phyloP scores from a whole-genome alignment of 148 eudicot species.

The Heliamphora exappendiculata region DNA sequence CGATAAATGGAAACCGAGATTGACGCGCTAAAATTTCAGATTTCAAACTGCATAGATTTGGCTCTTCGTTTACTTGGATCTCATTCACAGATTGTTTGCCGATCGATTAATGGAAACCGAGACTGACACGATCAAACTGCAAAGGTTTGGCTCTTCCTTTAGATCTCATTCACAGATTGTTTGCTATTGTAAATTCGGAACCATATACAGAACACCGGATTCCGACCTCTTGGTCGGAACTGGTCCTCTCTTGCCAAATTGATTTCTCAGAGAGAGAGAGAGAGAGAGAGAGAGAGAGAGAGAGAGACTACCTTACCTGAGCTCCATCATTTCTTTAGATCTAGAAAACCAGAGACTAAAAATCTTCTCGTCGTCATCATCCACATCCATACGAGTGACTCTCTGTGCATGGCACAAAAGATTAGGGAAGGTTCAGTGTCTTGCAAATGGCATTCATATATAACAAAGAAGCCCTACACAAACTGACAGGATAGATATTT shows the following conservation, averaged over 20 bases:
- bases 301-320: background rate
- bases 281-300: background rate
- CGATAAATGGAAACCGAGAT: too few relatives aligned
- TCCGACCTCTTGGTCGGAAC: conserved; percentile 2
- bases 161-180: too few relatives aligned
- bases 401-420: background rate
- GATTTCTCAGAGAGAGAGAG: background rate
- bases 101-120: too few relatives aligned
- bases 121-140: too few relatives aligned
- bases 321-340: conserved; percentile 2
- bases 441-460: background rate
- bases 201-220: conserved; percentile 10
- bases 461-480: background rate
- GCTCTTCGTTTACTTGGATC: too few relatives aligned
- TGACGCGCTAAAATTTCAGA: too few relatives aligned
- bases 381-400: background rate
- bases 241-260: conserved; percentile 7
- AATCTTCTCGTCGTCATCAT: background rate
- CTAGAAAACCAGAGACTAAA: background rate
- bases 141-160: background rate
- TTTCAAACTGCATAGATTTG: too few relatives aligned
- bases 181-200: conserved; percentile 11
- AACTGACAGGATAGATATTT: conserved; percentile 15
- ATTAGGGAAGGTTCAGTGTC: background rate
- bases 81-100: too few relatives aligned